A percentile compares a stretch with the other conserved stretches of the same genome.
Conservation (phyloP, 2,329 filamentous ascomycete genomes). For the Alternaria arborescens region DNA sequence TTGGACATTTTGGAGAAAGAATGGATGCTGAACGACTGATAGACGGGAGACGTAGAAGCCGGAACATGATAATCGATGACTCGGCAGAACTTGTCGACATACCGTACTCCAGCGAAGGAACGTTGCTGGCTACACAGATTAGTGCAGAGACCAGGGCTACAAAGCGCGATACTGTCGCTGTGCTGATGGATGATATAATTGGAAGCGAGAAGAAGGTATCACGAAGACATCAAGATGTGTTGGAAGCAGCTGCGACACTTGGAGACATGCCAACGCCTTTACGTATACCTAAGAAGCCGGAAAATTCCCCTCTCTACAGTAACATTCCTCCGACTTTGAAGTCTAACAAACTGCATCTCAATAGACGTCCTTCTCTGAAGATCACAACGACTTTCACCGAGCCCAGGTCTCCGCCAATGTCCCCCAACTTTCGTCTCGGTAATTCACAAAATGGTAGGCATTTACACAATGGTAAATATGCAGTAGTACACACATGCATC, state of each 20-base stretch:
- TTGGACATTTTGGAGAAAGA: background rate
- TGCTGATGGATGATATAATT: background rate
- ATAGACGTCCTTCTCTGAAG: background rate
- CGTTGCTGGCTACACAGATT: background rate
- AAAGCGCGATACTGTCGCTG: background rate
- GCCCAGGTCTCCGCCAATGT: background rate
- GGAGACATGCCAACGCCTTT: background rate
- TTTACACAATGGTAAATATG: background rate
- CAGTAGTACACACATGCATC: background rate
- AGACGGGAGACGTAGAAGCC: background rate
- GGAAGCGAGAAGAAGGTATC: background rate
- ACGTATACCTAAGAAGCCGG: background rate
- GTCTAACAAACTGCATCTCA: background rate
- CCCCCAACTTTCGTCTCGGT: background rate
- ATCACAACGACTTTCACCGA: background rate
- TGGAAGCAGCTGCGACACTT: background rate
- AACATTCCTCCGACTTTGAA: background rate
- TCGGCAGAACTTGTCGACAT: background rate
- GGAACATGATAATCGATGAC: background rate
- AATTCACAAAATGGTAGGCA: background rate
- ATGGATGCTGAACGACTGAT: background rate
- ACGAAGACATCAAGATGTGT: background rate
- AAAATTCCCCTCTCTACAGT: background rate
- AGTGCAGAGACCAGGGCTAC: background rate
- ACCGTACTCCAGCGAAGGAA: background rate